Percentiles rank a stretch among this genome's conserved stretches.
phyloP scores from a whole-genome alignment of 2,329 filamentous ascomycete genomes.

The Fusarium poae region DNA sequence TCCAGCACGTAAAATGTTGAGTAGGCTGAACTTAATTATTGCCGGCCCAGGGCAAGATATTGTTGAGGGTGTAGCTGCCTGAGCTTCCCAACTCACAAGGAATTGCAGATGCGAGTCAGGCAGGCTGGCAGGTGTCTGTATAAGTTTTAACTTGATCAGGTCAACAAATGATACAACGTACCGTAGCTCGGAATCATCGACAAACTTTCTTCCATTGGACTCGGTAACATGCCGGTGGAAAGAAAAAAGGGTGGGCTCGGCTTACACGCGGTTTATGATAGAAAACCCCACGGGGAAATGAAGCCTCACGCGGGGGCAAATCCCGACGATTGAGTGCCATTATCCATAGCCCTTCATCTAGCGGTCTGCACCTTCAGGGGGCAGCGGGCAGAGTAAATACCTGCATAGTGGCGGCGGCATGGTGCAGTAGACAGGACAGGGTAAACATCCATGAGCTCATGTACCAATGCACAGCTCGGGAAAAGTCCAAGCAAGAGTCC shows the following conservation, averaged over 20 bases:
- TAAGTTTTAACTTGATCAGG: constrained; percentile 13
- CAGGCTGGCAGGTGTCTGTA: neutral
- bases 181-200: constrained; percentile 17
- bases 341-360: constrained; percentile 19
- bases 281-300: constrained; percentile 40
- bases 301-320: constrained; percentile 34
- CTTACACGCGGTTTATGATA: constrained; percentile 28
- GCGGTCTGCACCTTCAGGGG: constrained; percentile 34
- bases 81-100: neutral
- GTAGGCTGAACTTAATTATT: constrained; percentile 5
- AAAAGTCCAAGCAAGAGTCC: constrained; percentile 14
- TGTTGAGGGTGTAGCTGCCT: neutral
- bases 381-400: constrained; percentile 12
- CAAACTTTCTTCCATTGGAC: constrained; percentile 9
- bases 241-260: constrained; percentile 37
- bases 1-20: constrained; percentile 7
- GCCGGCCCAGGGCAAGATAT: neutral
- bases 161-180: neutral
- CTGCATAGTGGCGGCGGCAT: constrained; percentile 13
- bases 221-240: constrained; percentile 30
- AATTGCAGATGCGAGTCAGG: constrained; percentile 19
- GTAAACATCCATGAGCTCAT: constrained; percentile 33
- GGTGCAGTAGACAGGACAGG: neutral
- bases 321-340: constrained; percentile 25
- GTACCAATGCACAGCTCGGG: constrained; percentile 19